Base-by-base conservation (phyloP, 139 green algal genomes). In the Tetratostichococcus sp. region DNA sequence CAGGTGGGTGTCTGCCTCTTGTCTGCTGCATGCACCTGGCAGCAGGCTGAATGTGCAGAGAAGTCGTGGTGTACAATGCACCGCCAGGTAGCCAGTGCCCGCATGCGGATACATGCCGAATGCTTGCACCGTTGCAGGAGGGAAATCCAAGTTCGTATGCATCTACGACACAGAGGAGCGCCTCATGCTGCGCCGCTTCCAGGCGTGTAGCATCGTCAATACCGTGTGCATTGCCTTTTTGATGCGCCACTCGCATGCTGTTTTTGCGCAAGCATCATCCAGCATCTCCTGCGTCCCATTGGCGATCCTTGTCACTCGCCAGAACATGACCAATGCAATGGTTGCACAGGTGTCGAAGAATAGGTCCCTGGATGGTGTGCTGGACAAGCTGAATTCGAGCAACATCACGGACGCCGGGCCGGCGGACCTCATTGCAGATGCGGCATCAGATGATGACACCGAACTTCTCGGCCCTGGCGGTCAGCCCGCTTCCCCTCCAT, bases 141-240 rank as follows among this genome's bases (percentile, higher is more conserved):
- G 88, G 4, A 83, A 35, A 30, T 80, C 35, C 75, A 90, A 89
- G 82, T 97, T 86, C 58, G 92, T 99, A 32, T 98, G 96, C 78
- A 79, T 98, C 70, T 99, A 99, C 79, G 96, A 99, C 74, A 89
- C 95, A 43, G 79, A 75, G 0, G 95, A 99, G 79, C 82, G 84
- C 34, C 79, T 98, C 58, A 85, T 99, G 82, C 89, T 99, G 75
- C 83, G 88, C 5, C 88, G 91, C 50, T 97, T 98, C 79, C 88
- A 91, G 83, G 78, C 39, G n/a, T 50, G 39, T 11, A 50, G 39
- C 39, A 50, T 6, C 11, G 8, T 50, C 8, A 50, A n/a, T n/a
- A n/a, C n/a, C n/a, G n/a, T n/a, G n/a, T n/a, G n/a, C n/a, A n/a
- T n/a, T n/a, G n/a, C n/a, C n/a, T n/a, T n/a, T n/a, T n/a, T n/a